Evolutionary conservation across 441 rosid genomes (phyloP).

Genomic region (Arabidopsis lyrata): DNA sequence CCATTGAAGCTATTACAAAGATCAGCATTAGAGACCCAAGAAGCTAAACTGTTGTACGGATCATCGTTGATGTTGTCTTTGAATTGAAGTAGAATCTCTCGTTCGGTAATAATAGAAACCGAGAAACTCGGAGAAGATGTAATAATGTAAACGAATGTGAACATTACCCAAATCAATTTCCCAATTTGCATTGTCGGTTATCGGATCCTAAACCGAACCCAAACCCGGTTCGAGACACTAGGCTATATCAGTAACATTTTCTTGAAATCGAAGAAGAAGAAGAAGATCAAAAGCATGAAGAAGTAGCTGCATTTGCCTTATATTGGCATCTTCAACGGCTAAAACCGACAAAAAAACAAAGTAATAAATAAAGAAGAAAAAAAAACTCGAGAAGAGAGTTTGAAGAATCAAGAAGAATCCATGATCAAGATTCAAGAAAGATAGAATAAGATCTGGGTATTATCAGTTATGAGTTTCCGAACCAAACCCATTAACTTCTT

Average conservation of each 20-base stretch:
- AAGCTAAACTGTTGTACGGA: slow-evolving; percentile 63
- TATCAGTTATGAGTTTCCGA: slow-evolving; percentile 23
- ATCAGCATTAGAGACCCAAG: slow-evolving; percentile 64
- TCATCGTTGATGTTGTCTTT: slow-evolving; percentile 72
- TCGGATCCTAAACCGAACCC: slow-evolving; percentile 41
- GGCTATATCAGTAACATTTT: slow-evolving; percentile 10
- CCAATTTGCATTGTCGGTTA: slow-evolving; percentile 71
- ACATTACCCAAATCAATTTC: slow-evolving; percentile 32
- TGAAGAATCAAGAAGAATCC: slow-evolving; percentile 16
- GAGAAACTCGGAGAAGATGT: slow-evolving; percentile 43
- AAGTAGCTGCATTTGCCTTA: slow-evolving; percentile 42
- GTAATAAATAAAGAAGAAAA: no score
- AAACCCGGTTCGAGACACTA: slow-evolving; percentile 24
- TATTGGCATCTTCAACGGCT: slow-evolving; percentile 11
- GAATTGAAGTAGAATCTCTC: slow-evolving; percentile 82
- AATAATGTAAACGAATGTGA: slow-evolving; percentile 43
- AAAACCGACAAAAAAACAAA: slow-evolving; percentile 8
- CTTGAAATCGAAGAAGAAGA: slow-evolving; percentile 16
- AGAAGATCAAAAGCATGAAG: slow-evolving; percentile 39
- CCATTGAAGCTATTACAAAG: slow-evolving; percentile 74
- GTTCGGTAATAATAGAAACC: slow-evolving; percentile 63
- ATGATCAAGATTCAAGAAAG: slow-evolving; percentile 1
- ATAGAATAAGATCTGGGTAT: slow-evolving; percentile 23
- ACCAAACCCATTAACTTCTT: slow-evolving; percentile 22
- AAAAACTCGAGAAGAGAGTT: neutral